Base-by-base conservation (phyloP, 1,139 yeast genomes). In the Taphrina pruni region DNA sequence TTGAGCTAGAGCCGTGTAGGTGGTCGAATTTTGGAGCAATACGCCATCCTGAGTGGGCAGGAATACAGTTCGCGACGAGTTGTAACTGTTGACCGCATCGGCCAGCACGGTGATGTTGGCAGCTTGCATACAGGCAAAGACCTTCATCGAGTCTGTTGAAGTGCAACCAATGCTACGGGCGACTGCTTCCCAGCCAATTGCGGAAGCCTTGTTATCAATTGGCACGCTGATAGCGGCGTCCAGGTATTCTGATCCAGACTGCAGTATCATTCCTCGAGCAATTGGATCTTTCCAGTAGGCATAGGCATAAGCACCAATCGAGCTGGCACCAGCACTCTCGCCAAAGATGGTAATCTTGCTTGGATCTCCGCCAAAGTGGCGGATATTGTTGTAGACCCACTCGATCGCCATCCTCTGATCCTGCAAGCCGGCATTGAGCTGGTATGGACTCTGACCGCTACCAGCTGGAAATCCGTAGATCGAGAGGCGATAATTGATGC, bases 351-450 rank as follows among this genome's bases (percentile, higher is more conserved):
- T 50, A 11, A 60, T 48, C 26, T 50, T 50, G 45, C 48, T 36
- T 48, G 65, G 56, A 39, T 60, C 76, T 11, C 82, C 82, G 26
- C 81, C 81, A 71, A 79, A 79, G 32, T 50, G 60, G 0, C 70
- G 74, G 65, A 79, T 78, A 70, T 80, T 79, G 43, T 73, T 72
- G 67, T 76, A 71, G 12, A 79, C 77, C 82, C 82, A 80, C 36
- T 78, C 72, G 51, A 80, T 69, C 0, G 80, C 82, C 67, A 72
- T 46, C 8, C 78, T 70, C 51, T 76, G 78, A 70, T 80, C 83
- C 61, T 76, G 74, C 14, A 80, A 69, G 0, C 78, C 81, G 70
- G 76, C 76, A 65, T 80, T 80, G 35, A 64, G 61, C 39, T 45
- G 46, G 11, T 32, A 14, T 9, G 51, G 48, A n/a, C 41, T 45